A percentile compares a stretch with the other conserved stretches of the same genome.
Evolutionary conservation across 345 rosid species (phyloP).

Genomic region (Sisymbrium altissimum): DNA sequence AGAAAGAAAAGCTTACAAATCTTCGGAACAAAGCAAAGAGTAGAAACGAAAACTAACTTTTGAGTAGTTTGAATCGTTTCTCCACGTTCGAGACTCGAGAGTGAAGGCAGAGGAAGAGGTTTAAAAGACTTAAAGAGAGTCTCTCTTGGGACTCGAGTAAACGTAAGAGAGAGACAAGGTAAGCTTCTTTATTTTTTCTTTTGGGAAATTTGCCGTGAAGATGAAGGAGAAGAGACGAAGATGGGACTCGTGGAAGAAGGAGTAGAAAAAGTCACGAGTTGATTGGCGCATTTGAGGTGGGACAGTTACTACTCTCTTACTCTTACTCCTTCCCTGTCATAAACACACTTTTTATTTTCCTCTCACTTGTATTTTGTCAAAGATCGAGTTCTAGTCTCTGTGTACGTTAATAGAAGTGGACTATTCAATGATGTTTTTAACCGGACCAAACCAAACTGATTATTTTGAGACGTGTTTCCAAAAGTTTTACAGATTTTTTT

Average conservation of each 20-base stretch:
- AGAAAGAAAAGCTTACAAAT: not conserved
- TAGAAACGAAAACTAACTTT: constrained; percentile 1
- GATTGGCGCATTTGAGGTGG: constrained; percentile 14
- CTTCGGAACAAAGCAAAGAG: not conserved
- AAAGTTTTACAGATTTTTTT: no score
- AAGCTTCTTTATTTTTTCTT: constrained; percentile 3
- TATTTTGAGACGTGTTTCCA: no score
- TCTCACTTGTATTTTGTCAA: not conserved
- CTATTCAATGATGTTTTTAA: no score
- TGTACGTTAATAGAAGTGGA: no score
- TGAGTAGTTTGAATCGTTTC: not conserved
- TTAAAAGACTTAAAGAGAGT: constrained; percentile 11
- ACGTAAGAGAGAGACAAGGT: constrained; percentile 20
- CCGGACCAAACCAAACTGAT: no score
- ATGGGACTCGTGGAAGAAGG: constrained; percentile 4
- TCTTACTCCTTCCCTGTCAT: not conserved
- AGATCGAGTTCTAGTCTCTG: no score
- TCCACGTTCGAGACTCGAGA: not conserved
- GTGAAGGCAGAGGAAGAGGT: not conserved
- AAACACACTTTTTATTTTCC: not conserved
- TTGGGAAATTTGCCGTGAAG: constrained; percentile 22
- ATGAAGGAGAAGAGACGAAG: constrained; percentile 18
- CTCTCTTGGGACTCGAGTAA: constrained; percentile 15
- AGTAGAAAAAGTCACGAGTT: not conserved
- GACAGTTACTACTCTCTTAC: not conserved